These are phyloP conservation scores for Penicillium aurantiogriseum DNA, from an alignment of 2,329 filamentous ascomycete species.

Conservation along the genomic window DNA sequence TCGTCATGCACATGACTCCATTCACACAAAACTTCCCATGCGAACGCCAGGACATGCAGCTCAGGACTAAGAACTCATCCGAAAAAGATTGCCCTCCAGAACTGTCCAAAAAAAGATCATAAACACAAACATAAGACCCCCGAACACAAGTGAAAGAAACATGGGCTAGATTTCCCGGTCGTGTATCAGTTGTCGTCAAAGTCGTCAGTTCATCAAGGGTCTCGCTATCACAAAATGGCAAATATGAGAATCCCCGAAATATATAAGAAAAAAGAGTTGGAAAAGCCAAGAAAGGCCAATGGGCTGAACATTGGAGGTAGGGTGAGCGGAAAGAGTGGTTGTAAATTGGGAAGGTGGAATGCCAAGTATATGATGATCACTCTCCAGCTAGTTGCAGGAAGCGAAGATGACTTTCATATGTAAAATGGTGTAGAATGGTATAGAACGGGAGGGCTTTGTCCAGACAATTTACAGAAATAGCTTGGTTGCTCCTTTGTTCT, in stretches of 20 bases:
- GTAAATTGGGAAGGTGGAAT: not conserved
- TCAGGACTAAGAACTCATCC: slow-evolving; percentile 14
- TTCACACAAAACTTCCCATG: slow-evolving; percentile 25
- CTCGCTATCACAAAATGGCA: slow-evolving; percentile 14
- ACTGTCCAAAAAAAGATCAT: slow-evolving; percentile 1
- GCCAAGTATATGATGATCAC: slow-evolving; percentile 4
- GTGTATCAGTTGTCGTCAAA: slow-evolving; percentile 37
- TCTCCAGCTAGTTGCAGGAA: slow-evolving; percentile 8
- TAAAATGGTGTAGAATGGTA: not conserved
- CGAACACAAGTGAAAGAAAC: slow-evolving; percentile 24
- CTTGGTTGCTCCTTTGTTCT: slow-evolving; percentile 40
- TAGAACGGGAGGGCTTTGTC: slow-evolving; percentile 9
- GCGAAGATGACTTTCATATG: slow-evolving; percentile 10
- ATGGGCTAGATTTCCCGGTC: slow-evolving; percentile 19
- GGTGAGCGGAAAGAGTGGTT: slow-evolving; percentile 2
- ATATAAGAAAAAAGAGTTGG: slow-evolving; percentile 18
- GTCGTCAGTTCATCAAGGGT: slow-evolving; percentile 38
- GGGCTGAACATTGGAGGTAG: not conserved
- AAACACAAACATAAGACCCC: slow-evolving; percentile 28
- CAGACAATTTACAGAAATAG: slow-evolving; percentile 30
- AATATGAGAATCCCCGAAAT: slow-evolving; percentile 15
- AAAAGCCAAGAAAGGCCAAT: not conserved
- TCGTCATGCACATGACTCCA: slow-evolving; percentile 35
- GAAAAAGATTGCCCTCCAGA: slow-evolving; percentile 18
- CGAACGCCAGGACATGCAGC: slow-evolving; percentile 34